Conservation (phyloP, 1,284 basidiomycete species). For the Flammula alnicola region DNA sequence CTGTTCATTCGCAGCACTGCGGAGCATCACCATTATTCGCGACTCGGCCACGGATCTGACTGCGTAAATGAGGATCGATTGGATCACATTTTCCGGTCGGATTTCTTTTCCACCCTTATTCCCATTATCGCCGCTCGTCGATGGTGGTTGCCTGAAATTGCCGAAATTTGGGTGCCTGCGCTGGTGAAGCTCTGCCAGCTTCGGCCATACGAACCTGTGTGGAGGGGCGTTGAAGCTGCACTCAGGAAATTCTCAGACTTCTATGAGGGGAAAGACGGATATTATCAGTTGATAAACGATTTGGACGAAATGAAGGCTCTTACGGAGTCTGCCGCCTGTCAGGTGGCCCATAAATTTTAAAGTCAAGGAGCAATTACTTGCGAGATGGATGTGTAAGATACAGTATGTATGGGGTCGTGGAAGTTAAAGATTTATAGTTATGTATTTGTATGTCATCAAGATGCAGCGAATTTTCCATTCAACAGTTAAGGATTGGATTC, state of each 20-base stretch:
- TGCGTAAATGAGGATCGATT: slow-evolving; percentile 14
- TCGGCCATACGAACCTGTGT: slow-evolving; percentile 27
- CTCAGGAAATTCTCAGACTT: slow-evolving; percentile 24
- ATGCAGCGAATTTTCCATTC: too few species aligned
- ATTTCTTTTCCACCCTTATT: slow-evolving; percentile 33
- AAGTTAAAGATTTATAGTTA: too few species aligned
- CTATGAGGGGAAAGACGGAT: slow-evolving; percentile 17
- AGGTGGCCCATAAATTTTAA: too few species aligned
- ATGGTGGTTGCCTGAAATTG: slow-evolving; percentile 37
- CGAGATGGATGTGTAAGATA: too few species aligned
- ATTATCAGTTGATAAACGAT: slow-evolving; percentile 5
- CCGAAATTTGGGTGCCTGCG: slow-evolving; percentile 34
- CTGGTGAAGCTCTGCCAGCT: slow-evolving; percentile 33
- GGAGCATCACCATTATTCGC: slow-evolving; percentile 14
- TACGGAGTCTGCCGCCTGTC: neutral
- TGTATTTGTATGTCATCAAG: too few species aligned
- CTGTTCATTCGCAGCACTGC: slow-evolving; percentile 35
- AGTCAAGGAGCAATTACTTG: too few species aligned
- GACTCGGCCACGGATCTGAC: neutral
- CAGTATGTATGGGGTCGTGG: too few species aligned
- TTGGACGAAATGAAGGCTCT: slow-evolving; percentile 10
- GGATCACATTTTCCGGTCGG: slow-evolving; percentile 33
- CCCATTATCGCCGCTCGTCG: slow-evolving; percentile 25
- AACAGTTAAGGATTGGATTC: too few species aligned
- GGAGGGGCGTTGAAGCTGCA: slow-evolving; percentile 25